phyloP scores from a whole-genome alignment of 148 eudicot genomes.

The Persicaria tinctoria region DNA sequence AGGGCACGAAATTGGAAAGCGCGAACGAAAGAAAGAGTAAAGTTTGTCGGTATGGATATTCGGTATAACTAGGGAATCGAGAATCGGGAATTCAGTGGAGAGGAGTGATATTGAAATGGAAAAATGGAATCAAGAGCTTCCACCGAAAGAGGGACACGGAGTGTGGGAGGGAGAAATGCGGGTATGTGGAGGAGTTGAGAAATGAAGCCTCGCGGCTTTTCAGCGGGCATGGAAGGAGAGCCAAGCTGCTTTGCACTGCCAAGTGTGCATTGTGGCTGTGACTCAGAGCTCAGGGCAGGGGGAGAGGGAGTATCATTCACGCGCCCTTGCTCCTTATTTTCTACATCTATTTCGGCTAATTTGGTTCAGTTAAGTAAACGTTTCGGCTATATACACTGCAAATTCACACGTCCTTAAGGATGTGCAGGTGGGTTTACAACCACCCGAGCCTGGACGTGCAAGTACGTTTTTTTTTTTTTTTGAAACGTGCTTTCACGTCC shows the following conservation, averaged over 20 bases:
- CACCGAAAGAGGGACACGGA: not conserved
- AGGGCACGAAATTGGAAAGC: not conserved
- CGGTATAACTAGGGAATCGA: not conserved
- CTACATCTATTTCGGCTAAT: too few relatives aligned
- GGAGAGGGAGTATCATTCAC: too few relatives aligned
- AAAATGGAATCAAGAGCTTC: not conserved
- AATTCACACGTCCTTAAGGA: too few relatives aligned
- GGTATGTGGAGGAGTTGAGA: not conserved
- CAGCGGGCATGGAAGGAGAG: not conserved
- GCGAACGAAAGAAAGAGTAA: not conserved
- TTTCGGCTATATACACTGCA: too few relatives aligned
- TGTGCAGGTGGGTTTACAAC: too few relatives aligned
- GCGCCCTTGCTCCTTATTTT: too few relatives aligned
- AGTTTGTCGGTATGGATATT: not conserved
- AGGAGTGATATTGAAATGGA: not conserved
- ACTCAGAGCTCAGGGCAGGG: too few relatives aligned
- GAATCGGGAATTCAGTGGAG: not conserved
- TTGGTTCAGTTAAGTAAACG: too few relatives aligned
- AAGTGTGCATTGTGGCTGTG: constrained; percentile 2
- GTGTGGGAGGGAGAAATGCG: not conserved
- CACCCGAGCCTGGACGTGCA: too few relatives aligned
- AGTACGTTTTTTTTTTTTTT: too few relatives aligned
- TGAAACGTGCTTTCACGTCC: too few relatives aligned
- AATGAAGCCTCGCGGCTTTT: not conserved
- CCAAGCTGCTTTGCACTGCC: constrained; percentile 10